These are phyloP conservation scores for Pyrus pyrifolia DNA, from an alignment of 306 rosid species.

Conservation along the genomic window DNA sequence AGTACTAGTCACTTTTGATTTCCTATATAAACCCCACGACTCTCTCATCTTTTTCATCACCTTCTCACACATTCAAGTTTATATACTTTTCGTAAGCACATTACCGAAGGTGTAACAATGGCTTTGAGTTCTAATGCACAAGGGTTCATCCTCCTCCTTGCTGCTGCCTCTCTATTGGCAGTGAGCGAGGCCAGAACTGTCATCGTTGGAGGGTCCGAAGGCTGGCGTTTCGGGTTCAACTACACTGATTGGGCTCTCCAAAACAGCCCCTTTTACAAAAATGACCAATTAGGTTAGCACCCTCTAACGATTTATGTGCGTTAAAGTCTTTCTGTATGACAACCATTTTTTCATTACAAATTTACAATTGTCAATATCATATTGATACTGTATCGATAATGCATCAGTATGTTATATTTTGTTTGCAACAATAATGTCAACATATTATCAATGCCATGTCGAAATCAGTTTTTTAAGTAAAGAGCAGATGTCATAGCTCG, in stretches of 20 bases:
- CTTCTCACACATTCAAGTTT: not conserved
- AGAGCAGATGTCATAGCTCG: not conserved
- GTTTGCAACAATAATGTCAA: not conserved
- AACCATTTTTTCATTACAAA: not conserved
- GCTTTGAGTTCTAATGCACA: conserved; percentile 7
- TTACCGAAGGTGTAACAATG: not conserved
- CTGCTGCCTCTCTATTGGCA: conserved; percentile 14
- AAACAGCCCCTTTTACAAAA: conserved; percentile 48
- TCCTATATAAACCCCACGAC: conserved; percentile 5
- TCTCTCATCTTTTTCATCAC: not conserved
- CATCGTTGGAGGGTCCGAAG: conserved; percentile 57
- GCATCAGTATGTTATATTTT: not conserved
- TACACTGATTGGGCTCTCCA: conserved; percentile 59
- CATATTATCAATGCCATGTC: not conserved
- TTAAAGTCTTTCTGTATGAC: not conserved
- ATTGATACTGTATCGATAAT: not conserved
- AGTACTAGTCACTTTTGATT: not conserved
- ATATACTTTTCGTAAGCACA: not conserved
- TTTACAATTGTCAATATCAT: too few relatives aligned
- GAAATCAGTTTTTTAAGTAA: not conserved
- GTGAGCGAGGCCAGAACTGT: conserved; percentile 30
- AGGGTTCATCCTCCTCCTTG: conserved; percentile 21
- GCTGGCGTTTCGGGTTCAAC: conserved; percentile 60
- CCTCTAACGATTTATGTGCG: not conserved
- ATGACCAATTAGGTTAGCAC: conserved; percentile 46